Evolutionary conservation across 2,329 filamentous ascomycete species (phyloP).

Genomic region (Hypoxylon sp.): DNA sequence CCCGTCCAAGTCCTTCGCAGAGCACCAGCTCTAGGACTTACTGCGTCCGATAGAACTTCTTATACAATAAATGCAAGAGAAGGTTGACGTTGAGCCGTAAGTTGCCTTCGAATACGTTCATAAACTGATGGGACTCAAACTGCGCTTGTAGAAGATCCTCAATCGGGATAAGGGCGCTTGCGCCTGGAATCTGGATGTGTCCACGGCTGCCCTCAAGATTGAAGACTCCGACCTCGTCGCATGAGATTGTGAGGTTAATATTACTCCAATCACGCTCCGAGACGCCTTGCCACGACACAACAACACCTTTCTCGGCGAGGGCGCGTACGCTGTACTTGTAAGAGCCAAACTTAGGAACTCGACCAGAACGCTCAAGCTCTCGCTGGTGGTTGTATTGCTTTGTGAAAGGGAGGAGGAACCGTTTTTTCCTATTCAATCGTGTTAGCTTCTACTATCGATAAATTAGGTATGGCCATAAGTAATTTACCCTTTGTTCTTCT

Average conservation of each 20-base stretch:
- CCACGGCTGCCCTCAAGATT: slow-evolving; percentile 91
- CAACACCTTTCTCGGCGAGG: slow-evolving; percentile 91
- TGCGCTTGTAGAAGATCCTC: slow-evolving; percentile 96
- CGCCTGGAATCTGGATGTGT: slow-evolving; percentile 95
- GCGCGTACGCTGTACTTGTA: slow-evolving; percentile 96
- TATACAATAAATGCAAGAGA: slow-evolving; percentile 95
- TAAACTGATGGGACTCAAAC: slow-evolving; percentile 96
- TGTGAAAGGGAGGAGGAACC: slow-evolving; percentile 95
- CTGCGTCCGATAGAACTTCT: slow-evolving; percentile 93
- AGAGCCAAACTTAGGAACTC: slow-evolving; percentile 96
- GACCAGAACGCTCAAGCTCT: slow-evolving; percentile 91
- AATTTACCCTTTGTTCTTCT: slow-evolving; percentile 89
- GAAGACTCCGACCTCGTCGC: slow-evolving; percentile 95
- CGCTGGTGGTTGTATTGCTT: slow-evolving; percentile 99
- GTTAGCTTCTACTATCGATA: slow-evolving; percentile 45
- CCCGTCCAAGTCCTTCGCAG: slow-evolving; percentile 4
- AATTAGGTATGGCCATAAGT: slow-evolving; percentile 29
- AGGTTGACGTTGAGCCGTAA: slow-evolving; percentile 96
- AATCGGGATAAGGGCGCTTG: slow-evolving; percentile 87
- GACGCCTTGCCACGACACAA: slow-evolving; percentile 92
- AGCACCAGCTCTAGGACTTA: slow-evolving; percentile 54
- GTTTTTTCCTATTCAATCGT: slow-evolving; percentile 76
- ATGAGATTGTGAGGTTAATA: slow-evolving; percentile 93
- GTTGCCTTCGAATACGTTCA: slow-evolving; percentile 90
- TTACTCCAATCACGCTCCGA: slow-evolving; percentile 88